Percentiles rank a stretch among this genome's conserved stretches.
phyloP scores from a whole-genome alignment of 768 basidiomycete genomes.

The Podaxis mareebaensis region DNA sequence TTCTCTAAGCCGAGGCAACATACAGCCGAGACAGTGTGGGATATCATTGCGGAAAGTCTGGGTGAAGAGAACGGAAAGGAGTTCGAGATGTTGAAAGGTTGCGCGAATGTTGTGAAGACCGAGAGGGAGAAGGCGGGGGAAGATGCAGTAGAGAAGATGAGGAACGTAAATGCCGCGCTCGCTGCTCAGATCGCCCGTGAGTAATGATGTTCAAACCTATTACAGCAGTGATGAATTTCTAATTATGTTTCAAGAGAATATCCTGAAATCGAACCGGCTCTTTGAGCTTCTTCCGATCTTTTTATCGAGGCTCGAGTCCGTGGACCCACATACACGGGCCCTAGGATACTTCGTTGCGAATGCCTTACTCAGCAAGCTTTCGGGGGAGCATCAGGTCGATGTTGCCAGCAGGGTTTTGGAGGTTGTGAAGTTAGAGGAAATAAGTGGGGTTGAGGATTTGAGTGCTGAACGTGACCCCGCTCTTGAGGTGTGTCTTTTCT shows the following conservation, averaged over 20 bases:
- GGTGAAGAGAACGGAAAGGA: constrained; percentile 19
- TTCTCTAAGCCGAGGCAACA: constrained; percentile 72
- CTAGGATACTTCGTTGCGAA: constrained; percentile 65
- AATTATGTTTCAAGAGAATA: constrained; percentile 51
- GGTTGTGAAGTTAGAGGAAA: constrained; percentile 43
- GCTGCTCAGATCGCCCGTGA: constrained; percentile 68
- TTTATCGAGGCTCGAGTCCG: constrained; percentile 49
- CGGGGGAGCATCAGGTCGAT: constrained; percentile 59
- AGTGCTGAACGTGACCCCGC: constrained; percentile 27
- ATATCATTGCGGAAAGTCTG: constrained; percentile 46
- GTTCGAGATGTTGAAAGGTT: constrained; percentile 58
- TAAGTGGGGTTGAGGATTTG: constrained; percentile 47
- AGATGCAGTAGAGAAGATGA: constrained; percentile 45
- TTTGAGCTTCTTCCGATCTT: constrained; percentile 47
- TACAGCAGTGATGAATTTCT: background rate
- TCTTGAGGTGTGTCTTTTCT: constrained; percentile 30
- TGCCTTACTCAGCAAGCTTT: constrained; percentile 54
- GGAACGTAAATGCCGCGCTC: constrained; percentile 51
- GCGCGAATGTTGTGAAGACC: constrained; percentile 42
- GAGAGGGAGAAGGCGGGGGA: constrained; percentile 33
- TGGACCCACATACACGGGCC: constrained; percentile 51
- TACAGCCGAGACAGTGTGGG: constrained; percentile 71
- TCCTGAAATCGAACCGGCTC: constrained; percentile 51
- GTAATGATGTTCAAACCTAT: constrained; percentile 14
- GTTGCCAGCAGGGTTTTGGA: constrained; percentile 50